These are phyloP conservation scores for Chaetomium sp. DNA, from an alignment of 2,329 filamentous ascomycete species.

Conservation along the genomic window DNA sequence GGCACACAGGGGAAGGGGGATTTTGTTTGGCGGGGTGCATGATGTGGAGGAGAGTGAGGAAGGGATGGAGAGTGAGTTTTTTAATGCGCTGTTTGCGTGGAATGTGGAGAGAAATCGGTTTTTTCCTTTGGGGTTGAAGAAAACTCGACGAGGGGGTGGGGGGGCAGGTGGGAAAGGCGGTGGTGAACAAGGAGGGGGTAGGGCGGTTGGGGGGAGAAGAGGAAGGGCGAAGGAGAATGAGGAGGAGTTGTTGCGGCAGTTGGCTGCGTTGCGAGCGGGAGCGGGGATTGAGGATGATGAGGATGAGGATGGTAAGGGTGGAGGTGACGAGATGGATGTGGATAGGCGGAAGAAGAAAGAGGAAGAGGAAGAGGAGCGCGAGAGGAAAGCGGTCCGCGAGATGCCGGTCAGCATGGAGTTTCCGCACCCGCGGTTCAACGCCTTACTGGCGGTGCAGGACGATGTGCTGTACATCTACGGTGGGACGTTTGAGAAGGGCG, in stretches of 20 bases:
- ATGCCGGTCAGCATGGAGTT: conserved; percentile 70
- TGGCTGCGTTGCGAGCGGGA: conserved; percentile 77
- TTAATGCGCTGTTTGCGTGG: conserved; percentile 86
- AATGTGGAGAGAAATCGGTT: conserved; percentile 94
- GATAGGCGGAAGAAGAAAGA: conserved; percentile 38
- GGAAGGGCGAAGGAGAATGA: conserved; percentile 85
- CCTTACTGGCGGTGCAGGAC: conserved; percentile 82
- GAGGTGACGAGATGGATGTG: conserved; percentile 36
- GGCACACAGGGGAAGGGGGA: conserved; percentile 85
- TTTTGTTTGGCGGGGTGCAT: conserved; percentile 90
- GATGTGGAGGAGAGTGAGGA: conserved; percentile 89
- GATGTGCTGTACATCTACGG: conserved; percentile 92
- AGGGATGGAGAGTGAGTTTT: conserved; percentile 95
- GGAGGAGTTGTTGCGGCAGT: conserved; percentile 78
- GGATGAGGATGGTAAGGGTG: conserved; percentile 29
- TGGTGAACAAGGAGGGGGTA: conserved; percentile 31
- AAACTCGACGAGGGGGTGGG: conserved; percentile 51
- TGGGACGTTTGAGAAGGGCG: conserved; percentile 90
- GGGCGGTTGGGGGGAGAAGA: conserved; percentile 52
- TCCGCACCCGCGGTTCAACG: conserved; percentile 86
- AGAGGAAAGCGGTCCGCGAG: conserved; percentile 53
- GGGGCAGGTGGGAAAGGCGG: conserved; percentile 48
- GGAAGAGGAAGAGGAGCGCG: conserved; percentile 47
- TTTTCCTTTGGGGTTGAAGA: conserved; percentile 74
- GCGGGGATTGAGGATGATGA: conserved; percentile 46